phyloP scores from a whole-genome alignment of 1,284 basidiomycete species.

The Cryptococcus deneoformans region DNA sequence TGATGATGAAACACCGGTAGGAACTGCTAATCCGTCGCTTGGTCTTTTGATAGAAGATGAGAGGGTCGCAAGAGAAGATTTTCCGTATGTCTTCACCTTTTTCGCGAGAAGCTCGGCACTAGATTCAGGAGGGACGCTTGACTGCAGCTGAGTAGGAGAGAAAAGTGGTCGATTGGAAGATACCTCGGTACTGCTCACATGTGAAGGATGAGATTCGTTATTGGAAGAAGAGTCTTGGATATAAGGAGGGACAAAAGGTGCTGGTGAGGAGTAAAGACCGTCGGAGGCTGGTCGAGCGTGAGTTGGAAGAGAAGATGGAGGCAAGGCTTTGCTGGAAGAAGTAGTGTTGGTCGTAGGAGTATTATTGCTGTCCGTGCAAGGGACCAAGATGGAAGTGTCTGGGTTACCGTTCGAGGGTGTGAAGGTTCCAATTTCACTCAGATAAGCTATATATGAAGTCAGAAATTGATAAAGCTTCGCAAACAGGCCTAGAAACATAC shows the following conservation, averaged over 20 bases:
- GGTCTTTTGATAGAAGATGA: not conserved
- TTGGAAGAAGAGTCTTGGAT: not conserved
- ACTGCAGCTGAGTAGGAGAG: constrained; percentile 28
- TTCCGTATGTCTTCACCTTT: constrained; percentile 6
- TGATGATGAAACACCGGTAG: constrained; percentile 3
- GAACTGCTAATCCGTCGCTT: not conserved
- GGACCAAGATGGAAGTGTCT: not conserved
- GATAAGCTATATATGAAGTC: not conserved
- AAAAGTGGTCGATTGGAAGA: constrained; percentile 26
- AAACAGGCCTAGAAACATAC: not conserved
- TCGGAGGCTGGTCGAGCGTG: constrained; percentile 2
- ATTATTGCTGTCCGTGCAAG: not conserved
- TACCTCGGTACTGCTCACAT: constrained; percentile 14
- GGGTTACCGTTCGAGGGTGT: constrained; percentile 7
- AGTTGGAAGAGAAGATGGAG: constrained; percentile 10
- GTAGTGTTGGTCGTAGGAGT: not conserved
- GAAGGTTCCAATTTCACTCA: constrained; percentile 17
- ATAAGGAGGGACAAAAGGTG: not conserved
- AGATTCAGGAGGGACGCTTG: not conserved
- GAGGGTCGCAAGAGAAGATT: not conserved
- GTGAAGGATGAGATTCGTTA: not conserved
- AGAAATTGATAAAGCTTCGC: not conserved
- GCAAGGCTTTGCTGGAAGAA: constrained; percentile 1
- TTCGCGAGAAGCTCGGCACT: not conserved
- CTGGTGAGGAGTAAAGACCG: constrained; percentile 7